A percentile compares a stretch with the other conserved stretches of the same genome.
Evolutionary conservation across 208 protist genomes (phyloP).

Genomic region (Angomonas ambiguus): DNA sequence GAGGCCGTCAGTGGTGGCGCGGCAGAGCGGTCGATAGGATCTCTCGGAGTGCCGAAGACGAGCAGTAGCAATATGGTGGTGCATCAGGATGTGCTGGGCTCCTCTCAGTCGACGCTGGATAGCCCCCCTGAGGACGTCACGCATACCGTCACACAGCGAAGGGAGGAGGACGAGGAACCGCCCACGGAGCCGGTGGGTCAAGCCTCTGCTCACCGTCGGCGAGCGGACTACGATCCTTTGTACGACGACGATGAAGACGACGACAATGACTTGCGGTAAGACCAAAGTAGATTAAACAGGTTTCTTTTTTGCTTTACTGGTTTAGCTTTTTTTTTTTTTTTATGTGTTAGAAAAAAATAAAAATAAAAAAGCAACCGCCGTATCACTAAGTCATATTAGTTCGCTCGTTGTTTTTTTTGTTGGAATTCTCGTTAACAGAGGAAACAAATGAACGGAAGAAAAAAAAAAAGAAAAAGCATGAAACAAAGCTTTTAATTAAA

Average conservation of each 20-base stretch:
- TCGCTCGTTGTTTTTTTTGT: background rate
- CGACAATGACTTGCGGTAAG: background rate
- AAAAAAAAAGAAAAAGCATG: slow-evolving; percentile 3
- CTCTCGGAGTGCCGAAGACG: background rate
- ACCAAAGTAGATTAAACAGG: background rate
- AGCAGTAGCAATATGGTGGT: background rate
- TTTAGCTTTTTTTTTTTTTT: slow-evolving; percentile 4
- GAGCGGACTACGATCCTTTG: slow-evolving; percentile 1
- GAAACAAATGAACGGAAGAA: slow-evolving; percentile 4
- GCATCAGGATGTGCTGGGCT: slow-evolving; percentile 3
- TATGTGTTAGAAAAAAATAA: background rate
- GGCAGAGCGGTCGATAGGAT: no score
- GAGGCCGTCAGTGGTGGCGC: background rate
- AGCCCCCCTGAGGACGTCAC: background rate
- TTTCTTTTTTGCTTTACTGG: background rate
- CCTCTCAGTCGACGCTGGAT: slow-evolving; percentile 2
- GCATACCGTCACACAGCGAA: background rate
- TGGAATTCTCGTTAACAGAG: slow-evolving; percentile 6
- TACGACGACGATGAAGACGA: slow-evolving; percentile 6
- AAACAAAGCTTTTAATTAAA: background rate
- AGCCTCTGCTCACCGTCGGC: background rate
- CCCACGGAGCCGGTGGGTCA: background rate
- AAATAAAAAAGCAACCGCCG: no score
- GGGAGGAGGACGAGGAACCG: background rate
- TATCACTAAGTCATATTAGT: background rate